Evolutionary conservation across 2,329 filamentous ascomycete species (phyloP).

Genomic region (Penicillium oxalicum): DNA sequence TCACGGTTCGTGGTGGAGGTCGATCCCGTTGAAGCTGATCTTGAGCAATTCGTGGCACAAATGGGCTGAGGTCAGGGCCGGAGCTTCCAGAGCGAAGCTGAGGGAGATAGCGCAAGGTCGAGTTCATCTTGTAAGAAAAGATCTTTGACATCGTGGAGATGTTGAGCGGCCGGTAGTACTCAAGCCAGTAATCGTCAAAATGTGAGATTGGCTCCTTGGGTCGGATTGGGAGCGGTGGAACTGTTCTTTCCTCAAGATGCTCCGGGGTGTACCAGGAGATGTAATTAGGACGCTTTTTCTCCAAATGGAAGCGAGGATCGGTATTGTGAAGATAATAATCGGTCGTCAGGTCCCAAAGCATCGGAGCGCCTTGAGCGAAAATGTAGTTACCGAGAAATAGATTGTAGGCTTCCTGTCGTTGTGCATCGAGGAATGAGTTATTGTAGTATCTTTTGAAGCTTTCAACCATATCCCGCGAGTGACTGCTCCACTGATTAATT

Average conservation of each 20-base stretch:
- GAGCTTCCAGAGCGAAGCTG: constrained; percentile 59
- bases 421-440: constrained; percentile 96
- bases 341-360: constrained; percentile 92
- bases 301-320: constrained; percentile 67
- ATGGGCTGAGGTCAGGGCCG: constrained; percentile 77
- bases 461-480: constrained; percentile 97
- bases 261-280: constrained; percentile 81
- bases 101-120: constrained; percentile 75
- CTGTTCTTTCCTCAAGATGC: constrained; percentile 58
- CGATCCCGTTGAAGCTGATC: constrained; percentile 54
- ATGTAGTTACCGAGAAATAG: constrained; percentile 95
- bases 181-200: constrained; percentile 94
- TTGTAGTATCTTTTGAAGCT: constrained; percentile 99
- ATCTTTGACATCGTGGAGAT: constrained; percentile 88
- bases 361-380: constrained; percentile 77
- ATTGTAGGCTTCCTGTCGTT: constrained; percentile 96
- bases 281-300: constrained; percentile 62
- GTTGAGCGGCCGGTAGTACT: constrained; percentile 86
- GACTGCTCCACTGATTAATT: constrained; percentile 97
- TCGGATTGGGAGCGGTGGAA: constrained; percentile 44
- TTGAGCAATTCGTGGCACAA: constrained; percentile 63
- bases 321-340: constrained; percentile 96
- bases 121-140: constrained; percentile 88
- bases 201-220: constrained; percentile 40
- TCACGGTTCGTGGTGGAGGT: constrained; percentile 53